phyloP scores from a whole-genome alignment of 2,329 filamentous ascomycete species.

The Nemania sp. region DNA sequence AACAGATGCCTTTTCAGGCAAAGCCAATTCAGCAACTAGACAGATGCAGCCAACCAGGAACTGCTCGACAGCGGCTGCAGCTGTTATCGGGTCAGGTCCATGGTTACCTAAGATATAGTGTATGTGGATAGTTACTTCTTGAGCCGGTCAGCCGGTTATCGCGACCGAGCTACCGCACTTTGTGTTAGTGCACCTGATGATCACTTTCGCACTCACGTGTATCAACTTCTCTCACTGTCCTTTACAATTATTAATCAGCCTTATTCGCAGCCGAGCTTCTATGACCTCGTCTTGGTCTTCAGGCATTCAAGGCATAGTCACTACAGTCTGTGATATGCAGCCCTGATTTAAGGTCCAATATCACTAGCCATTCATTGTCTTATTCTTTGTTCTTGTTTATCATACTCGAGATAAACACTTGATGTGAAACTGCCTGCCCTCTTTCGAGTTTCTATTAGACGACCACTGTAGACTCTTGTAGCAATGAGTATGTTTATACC shows the following conservation, averaged over 20 bases:
- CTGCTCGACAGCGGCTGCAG: too few species aligned
- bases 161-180: too few species aligned
- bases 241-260: slow-evolving; percentile 7
- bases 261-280: neutral
- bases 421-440: too few species aligned
- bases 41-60: too few species aligned
- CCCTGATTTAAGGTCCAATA: too few species aligned
- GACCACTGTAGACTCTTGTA: neutral
- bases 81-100: too few species aligned
- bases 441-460: too few species aligned
- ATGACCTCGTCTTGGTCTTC: neutral
- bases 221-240: neutral
- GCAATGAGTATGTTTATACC: slow-evolving; percentile 15
- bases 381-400: neutral
- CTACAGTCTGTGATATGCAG: neutral
- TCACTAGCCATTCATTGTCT: neutral
- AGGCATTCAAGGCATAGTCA: neutral
- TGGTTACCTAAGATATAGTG: too few species aligned
- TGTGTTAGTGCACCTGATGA: neutral
- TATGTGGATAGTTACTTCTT: too few species aligned
- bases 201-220: slow-evolving; percentile 2
- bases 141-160: too few species aligned
- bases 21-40: neutral
- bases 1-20: slow-evolving; percentile 12
- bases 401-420: neutral